phyloP scores from a whole-genome alignment of 306 rosid genomes.

The Ochetophila trinervis region DNA sequence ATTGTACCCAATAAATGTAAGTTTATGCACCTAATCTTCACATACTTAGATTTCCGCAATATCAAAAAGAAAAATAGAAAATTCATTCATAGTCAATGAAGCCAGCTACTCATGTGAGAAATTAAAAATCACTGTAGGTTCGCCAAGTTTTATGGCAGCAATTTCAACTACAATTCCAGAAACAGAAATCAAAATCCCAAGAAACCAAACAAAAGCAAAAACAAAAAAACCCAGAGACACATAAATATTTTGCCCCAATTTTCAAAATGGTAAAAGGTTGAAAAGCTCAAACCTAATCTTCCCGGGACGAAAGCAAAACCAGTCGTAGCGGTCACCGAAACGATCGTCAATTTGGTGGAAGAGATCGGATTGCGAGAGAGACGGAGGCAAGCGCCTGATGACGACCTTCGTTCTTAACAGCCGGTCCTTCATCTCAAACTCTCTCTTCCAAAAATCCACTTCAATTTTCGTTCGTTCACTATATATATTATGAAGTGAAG shows the following conservation, averaged over 20 bases:
- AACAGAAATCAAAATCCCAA: background rate
- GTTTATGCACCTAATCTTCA: too few relatives aligned
- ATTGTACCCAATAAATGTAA: too few relatives aligned
- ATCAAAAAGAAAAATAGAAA: too few relatives aligned
- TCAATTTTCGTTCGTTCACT: background rate
- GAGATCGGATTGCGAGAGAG: conserved; percentile 83
- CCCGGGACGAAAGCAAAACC: conserved; percentile 71
- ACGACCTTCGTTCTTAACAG: conserved; percentile 70
- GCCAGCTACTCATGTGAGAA: too few relatives aligned
- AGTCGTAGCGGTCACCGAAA: conserved; percentile 65
- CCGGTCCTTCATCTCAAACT: conserved; percentile 61
- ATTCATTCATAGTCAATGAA: too few relatives aligned
- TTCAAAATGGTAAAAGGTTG: background rate
- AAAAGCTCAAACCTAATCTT: conserved; percentile 44
- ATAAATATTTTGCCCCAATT: background rate
- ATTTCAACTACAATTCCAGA: too few relatives aligned
- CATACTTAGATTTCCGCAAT: too few relatives aligned
- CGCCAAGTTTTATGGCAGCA: too few relatives aligned
- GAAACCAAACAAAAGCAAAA: background rate
- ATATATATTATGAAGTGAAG: background rate
- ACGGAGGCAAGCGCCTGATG: conserved; percentile 85
- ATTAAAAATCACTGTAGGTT: too few relatives aligned
- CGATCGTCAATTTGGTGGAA: conserved; percentile 57
- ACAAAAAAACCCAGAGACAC: background rate
- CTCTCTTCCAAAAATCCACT: background rate